phyloP scores from a whole-genome alignment of 257 asterid species.

The Solanum paucissectum region DNA sequence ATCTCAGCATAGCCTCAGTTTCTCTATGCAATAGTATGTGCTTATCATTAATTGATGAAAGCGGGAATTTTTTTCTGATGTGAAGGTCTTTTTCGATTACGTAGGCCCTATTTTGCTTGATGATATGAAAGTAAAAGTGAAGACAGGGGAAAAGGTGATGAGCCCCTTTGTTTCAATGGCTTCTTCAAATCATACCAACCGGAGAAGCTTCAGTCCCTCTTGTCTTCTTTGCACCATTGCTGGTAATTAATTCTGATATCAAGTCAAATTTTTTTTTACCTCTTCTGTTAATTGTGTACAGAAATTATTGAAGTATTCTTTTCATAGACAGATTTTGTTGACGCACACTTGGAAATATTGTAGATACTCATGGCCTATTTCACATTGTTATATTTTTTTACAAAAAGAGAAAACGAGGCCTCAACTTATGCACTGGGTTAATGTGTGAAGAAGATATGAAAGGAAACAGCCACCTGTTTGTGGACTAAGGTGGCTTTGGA shows the following conservation, averaged over 20 bases:
- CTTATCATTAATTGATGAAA: not conserved
- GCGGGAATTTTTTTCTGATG: not conserved
- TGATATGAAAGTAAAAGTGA: slow-evolving; percentile 26
- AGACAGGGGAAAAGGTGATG: not conserved
- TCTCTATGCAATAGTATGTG: not conserved
- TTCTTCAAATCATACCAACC: slow-evolving; percentile 23
- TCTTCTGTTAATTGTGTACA: not conserved
- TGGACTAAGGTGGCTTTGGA: not conserved
- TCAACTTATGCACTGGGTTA: not conserved
- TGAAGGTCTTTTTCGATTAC: not conserved
- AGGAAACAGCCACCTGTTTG: not conserved
- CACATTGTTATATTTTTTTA: not conserved
- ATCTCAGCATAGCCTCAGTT: not conserved
- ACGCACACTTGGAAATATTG: not conserved
- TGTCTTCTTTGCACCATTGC: slow-evolving; percentile 80
- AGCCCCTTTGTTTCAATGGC: not conserved
- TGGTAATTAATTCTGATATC: slow-evolving; percentile 31
- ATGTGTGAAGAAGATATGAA: not conserved
- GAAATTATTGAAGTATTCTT: not conserved
- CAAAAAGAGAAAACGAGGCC: not conserved
- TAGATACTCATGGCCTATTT: not conserved
- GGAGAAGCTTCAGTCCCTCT: slow-evolving; percentile 37
- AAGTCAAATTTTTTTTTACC: not conserved
- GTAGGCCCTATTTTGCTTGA: slow-evolving; percentile 6
- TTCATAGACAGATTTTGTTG: not conserved